Base-by-base conservation (phyloP, 257 asterid genomes). In the Penstemon newberryi region DNA sequence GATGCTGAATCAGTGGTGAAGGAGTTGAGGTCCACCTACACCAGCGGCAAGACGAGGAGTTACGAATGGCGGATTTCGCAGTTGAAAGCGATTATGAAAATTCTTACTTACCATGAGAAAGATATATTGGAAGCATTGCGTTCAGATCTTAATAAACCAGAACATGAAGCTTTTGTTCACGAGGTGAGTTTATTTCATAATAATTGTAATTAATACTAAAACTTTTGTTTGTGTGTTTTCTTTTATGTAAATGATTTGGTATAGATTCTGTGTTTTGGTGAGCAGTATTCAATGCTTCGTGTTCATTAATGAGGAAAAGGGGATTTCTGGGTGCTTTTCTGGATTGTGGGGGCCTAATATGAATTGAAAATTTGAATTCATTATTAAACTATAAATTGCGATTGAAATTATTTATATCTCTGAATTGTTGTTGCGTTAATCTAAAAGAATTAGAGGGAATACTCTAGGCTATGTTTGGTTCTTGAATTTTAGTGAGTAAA, bases 31-130 rank as follows among this genome's bases (percentile, higher is more conserved):
- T 79, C 52, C 46, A 79, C 80, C 9, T 90, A 63, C 54, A 41
- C 12, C 44, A 70, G 79, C 62, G 97, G 98, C 51, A 86, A 78
- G 66, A 93, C 98, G 61, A 86, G 69, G 84, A 70, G 70, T 33
- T 84, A 69, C 4, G 89, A 88, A 65, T 93, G 98, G 98, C 83
- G 98, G 45, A 83, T 77, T 18, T 85, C 95, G 11, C 98, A 93
- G 90, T 59, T 93, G 67, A 80, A 85, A 46, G 88, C 95, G 50
- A 10, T 93, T 56, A 46, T 88, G 55, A 93, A 74, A 50, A 70
- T 93, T 6, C 65, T 79, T 2, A 63, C 73, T 33, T 71, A 78
- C 60, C 96, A 88, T 42, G 95, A 93, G 76, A 58, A 71, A 33
- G 97, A 90, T 40, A 84, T 93, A 4, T 8, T 79, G 9, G 85